Conservation (phyloP, 2,329 filamentous ascomycete genomes). For the Remersonia thermophila region DNA sequence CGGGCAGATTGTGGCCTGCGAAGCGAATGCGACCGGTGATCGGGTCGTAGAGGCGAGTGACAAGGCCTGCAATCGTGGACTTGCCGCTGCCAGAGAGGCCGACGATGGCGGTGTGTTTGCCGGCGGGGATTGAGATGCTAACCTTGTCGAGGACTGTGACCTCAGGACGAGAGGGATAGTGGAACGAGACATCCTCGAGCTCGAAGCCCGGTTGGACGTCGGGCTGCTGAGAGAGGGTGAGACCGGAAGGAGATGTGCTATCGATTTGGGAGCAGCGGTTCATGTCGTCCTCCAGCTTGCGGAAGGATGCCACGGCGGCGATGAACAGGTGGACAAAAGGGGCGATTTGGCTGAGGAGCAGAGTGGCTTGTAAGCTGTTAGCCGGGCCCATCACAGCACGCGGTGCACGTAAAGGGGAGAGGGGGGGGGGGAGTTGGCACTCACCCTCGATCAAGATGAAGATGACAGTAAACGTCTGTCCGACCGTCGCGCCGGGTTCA, state of each 20-base stretch:
- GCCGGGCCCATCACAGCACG: conserved; percentile 18
- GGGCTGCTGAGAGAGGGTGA: not conserved
- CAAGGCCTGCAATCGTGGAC: conserved; percentile 33
- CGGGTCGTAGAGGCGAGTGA: conserved; percentile 47
- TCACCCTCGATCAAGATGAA: conserved; percentile 40
- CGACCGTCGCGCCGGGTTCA: conserved; percentile 28
- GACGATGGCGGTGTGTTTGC: conserved; percentile 42
- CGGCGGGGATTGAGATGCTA: conserved; percentile 21
- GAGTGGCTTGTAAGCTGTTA: conserved; percentile 27
- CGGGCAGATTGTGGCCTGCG: conserved; percentile 35
- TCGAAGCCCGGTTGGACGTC: not conserved
- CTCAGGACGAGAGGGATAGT: conserved; percentile 32
- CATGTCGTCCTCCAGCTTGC: conserved; percentile 43
- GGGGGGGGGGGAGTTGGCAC: no score
- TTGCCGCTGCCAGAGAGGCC: conserved; percentile 47
- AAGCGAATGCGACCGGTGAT: conserved; percentile 34
- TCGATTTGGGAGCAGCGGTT: conserved; percentile 35
- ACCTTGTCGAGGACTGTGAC: conserved; percentile 31
- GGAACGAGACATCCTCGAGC: conserved; percentile 31
- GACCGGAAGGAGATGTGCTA: conserved; percentile 15
- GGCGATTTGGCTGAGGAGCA: conserved; percentile 47
- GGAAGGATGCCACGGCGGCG: conserved; percentile 39
- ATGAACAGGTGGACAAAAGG: conserved; percentile 49
- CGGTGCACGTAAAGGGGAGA: not conserved
- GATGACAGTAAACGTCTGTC: conserved; percentile 42